Base-by-base conservation (phyloP, 441 rosid genomes). In the Arabidopsis hybrid region DNA sequence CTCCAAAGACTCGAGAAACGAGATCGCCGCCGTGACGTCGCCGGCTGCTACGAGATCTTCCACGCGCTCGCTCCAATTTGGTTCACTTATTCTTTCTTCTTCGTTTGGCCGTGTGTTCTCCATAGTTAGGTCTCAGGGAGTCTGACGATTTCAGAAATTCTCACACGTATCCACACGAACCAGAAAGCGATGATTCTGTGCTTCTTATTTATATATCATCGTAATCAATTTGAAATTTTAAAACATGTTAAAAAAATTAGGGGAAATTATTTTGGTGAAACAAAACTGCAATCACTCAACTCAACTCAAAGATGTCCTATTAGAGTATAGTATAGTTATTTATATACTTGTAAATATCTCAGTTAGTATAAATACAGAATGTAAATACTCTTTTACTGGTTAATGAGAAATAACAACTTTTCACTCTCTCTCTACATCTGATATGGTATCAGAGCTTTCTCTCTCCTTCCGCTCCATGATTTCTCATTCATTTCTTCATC, bases 1-100 rank as follows among this genome's bases (percentile, higher is more conserved):
- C 31, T 83, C 62, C 36, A 85, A 66, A 45, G 87, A 61, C 74
- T 94, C 94, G 67, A 94, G 91, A 68, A 85, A 83, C 62, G 92
- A 80, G 71, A 92, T 86, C 17, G 94, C 93, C 16, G 79, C 83
- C 40, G 81, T 81, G 18, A 85, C 74, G 64, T 89, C 89, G n/a
- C 95, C 93, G 53, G 78, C 76, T 0, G 89, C 58, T 16, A 89
- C 82, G 53, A 92, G 85, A 88, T 94, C 99, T 73, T 94, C 97
- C 68, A 84, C 89, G 10, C 61, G 77, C 72, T 94, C 97, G 83
- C 97, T 94, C 99, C 97, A 92, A 73, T 85, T 91, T 46, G 42
- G 82, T 65, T 71, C 71, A 8, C 56, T 52, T 18, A 53, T 45
- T 45, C 47, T 67, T 6, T 53, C 64, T 16, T 65, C 69, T 72